These are phyloP conservation scores for Tulasnella calospora DNA, from an alignment of 768 basidiomycete species.

Conservation along the genomic window DNA sequence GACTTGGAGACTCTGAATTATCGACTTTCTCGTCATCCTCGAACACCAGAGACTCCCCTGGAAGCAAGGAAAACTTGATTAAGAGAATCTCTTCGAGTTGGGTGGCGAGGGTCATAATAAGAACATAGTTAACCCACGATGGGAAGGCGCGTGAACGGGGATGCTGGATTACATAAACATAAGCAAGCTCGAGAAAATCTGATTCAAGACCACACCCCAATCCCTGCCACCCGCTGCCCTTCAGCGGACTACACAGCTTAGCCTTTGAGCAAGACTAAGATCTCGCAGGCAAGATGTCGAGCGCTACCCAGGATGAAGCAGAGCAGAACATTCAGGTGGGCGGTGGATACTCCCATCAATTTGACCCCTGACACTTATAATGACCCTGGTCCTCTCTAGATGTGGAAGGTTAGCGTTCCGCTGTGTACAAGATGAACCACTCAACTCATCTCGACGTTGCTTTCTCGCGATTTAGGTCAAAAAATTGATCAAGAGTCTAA, in stretches of 20 bases:
- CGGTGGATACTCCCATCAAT: not conserved
- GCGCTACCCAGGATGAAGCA: constrained; percentile 41
- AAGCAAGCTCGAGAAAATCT: not conserved
- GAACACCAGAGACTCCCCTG: constrained; percentile 45
- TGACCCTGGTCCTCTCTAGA: not conserved
- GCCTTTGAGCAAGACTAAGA: not conserved
- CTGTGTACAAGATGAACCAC: not conserved
- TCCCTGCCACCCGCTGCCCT: not conserved
- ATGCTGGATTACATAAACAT: not conserved
- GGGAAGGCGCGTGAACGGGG: not conserved
- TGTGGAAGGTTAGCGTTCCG: constrained; percentile 16
- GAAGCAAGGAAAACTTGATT: constrained; percentile 58
- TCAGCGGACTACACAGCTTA: not conserved
- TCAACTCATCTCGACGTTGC: not conserved
- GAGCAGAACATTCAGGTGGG: constrained; percentile 97
- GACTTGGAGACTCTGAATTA: not conserved
- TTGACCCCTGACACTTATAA: not conserved
- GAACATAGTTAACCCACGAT: not conserved
- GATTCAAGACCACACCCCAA: not conserved
- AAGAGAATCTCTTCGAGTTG: constrained; percentile 55
- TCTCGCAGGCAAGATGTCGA: constrained; percentile 8
- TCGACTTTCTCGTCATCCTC: constrained; percentile 2
- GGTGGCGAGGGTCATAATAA: constrained; percentile 27
- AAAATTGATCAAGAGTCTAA: constrained; percentile 98
- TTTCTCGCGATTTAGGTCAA: constrained; percentile 57